Percentiles rank a stretch among this genome's conserved stretches.
phyloP scores from a whole-genome alignment of 2,329 filamentous ascomycete species.

The Colletotrichum agaves region DNA sequence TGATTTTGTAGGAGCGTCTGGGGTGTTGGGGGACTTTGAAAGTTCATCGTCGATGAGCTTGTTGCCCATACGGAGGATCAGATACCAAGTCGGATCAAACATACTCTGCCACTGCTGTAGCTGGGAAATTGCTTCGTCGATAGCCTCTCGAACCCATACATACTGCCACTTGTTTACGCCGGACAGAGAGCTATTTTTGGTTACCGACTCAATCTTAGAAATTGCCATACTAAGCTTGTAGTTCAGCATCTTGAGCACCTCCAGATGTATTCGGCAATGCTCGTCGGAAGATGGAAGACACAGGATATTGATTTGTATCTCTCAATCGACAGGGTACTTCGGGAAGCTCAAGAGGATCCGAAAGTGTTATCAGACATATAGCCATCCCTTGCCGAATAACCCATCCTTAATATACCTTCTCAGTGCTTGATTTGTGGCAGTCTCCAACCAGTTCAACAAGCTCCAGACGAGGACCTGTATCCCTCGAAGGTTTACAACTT shows the following conservation, averaged over 20 bases:
- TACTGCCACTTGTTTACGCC: neutral
- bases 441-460: no score
- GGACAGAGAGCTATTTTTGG: neutral
- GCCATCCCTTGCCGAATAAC: no score
- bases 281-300: no score
- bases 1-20: no score
- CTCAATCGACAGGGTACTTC: no score
- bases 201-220: neutral
- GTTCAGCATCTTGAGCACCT: neutral
- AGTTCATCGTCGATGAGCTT: neutral
- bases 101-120: neutral
- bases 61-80: neutral
- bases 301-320: no score
- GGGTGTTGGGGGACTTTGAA: neutral
- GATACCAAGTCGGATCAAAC: slow-evolving; percentile 1
- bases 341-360: no score
- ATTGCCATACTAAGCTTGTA: neutral
- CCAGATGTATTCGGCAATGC: neutral
- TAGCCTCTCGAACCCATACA: neutral
- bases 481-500: no score
- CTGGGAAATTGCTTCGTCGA: neutral
- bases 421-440: no score
- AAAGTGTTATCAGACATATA: no score
- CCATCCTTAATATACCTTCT: no score
- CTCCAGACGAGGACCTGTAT: no score